Evolutionary conservation across 352 stramenopile species (phyloP).

Genomic region (Phytophthora cajani): DNA sequence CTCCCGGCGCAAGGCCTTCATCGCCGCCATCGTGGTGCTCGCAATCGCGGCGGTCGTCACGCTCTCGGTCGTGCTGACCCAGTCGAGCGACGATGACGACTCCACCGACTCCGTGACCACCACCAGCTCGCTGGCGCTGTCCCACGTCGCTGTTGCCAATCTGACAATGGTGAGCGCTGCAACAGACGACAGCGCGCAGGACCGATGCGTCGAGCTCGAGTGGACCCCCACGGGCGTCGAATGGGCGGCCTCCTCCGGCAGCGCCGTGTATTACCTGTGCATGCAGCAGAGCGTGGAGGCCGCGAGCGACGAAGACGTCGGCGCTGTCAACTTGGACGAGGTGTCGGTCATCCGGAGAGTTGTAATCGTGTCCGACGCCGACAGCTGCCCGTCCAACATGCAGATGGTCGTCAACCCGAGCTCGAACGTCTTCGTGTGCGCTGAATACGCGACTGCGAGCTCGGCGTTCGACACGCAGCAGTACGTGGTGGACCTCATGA

Average conservation of each 20-base stretch:
- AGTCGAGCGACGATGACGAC: conserved; percentile 22
- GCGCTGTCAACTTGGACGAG: conserved; percentile 18
- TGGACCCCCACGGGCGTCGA: conserved; percentile 46
- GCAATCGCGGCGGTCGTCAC: conserved; percentile 29
- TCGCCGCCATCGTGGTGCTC: conserved; percentile 10
- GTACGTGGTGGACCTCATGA: conserved; percentile 57
- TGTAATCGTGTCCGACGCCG: conserved; percentile 26
- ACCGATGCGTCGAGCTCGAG: conserved; percentile 33
- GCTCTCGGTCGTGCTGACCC: conserved; percentile 23
- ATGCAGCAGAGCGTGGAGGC: conserved; percentile 37
- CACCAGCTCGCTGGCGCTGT: conserved; percentile 18
- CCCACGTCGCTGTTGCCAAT: conserved; percentile 32
- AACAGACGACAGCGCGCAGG: conserved; percentile 30
- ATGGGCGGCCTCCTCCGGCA: conserved; percentile 29
- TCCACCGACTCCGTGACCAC: conserved; percentile 5
- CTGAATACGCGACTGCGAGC: conserved; percentile 23
- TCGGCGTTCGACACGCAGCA: conserved; percentile 31
- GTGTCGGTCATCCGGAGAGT: conserved; percentile 33
- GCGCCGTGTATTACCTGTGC: conserved; percentile 35
- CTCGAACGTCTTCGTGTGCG: conserved; percentile 40
- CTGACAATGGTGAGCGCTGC: conserved; percentile 22
- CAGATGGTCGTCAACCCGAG: conserved; percentile 30
- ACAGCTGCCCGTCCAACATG: conserved; percentile 33
- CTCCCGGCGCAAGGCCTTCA: conserved; percentile 25
- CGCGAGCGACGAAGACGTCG: conserved; percentile 21